Conservation (phyloP, 2,329 filamentous ascomycete species). For the Penicillium glabrum region DNA sequence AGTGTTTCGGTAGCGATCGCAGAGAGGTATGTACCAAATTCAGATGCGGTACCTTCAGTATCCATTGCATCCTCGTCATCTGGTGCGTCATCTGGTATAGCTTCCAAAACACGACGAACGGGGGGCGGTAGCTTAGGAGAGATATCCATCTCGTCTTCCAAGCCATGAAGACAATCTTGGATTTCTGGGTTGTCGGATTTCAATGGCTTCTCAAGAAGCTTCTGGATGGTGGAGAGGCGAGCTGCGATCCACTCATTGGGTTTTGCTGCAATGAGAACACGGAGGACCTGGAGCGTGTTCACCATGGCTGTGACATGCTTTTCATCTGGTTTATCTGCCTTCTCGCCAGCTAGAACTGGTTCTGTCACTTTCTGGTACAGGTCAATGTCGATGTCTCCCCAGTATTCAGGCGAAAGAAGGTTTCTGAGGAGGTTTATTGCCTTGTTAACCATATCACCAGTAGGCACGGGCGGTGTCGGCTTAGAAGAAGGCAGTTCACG, state of each 20-base stretch:
- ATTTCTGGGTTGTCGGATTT: conserved; percentile 88
- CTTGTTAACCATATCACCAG: conserved; percentile 80
- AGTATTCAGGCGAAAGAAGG: conserved; percentile 81
- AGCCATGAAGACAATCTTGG: conserved; percentile 83
- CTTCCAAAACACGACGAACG: conserved; percentile 79
- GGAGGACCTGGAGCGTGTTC: conserved; percentile 89
- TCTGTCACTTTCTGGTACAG: conserved; percentile 89
- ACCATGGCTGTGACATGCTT: conserved; percentile 85
- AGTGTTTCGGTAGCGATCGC: conserved; percentile 86
- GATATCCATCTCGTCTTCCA: conserved; percentile 69
- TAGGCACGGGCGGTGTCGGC: conserved; percentile 53
- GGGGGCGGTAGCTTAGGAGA: conserved; percentile 71
- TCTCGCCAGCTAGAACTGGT: conserved; percentile 78
- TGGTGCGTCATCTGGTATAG: conserved; percentile 75
- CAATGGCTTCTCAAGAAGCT: conserved; percentile 83
- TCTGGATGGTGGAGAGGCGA: conserved; percentile 76
- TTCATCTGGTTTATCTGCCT: conserved; percentile 77
- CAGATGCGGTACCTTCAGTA: conserved; percentile 72
- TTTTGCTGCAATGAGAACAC: conserved; percentile 84
- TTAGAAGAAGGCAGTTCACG: conserved; percentile 54
- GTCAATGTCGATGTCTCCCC: conserved; percentile 89
- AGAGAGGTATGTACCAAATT: conserved; percentile 82
- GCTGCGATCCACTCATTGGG: conserved; percentile 85
- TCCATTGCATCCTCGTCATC: conserved; percentile 85
- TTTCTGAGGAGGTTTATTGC: conserved; percentile 79